A percentile compares a stretch with the other conserved stretches of the same genome.
phyloP scores from a whole-genome alignment of 1,284 basidiomycete species.

The Fomitopsis palustris region DNA sequence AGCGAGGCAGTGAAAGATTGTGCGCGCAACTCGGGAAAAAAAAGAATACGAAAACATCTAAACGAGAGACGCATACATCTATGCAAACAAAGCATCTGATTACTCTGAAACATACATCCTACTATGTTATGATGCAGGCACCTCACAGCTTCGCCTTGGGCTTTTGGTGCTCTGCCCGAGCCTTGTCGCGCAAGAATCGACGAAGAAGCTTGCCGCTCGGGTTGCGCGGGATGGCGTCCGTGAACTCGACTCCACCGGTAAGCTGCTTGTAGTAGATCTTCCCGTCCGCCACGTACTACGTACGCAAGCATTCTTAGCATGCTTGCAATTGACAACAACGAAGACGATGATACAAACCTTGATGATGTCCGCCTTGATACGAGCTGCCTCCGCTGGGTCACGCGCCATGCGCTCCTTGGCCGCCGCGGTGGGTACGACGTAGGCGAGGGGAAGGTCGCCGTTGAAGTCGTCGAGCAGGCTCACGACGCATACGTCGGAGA shows the following conservation, averaged over 20 bases:
- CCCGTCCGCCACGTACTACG: conserved; percentile 8
- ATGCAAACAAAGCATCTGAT: background rate
- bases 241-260: conserved; percentile 10
- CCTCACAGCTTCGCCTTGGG: conserved; percentile 3
- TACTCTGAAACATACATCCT: background rate
- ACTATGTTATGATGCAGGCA: background rate
- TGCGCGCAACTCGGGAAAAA: background rate
- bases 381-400: conserved; percentile 2
- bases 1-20: background rate
- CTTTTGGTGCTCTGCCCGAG: conserved; percentile 1
- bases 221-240: conserved; percentile 8
- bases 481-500: conserved; percentile 73
- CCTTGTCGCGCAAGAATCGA: conserved; percentile 10
- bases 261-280: conserved; percentile 11
- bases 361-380: conserved; percentile 4
- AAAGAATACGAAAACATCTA: background rate
- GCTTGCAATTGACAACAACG: background rate
- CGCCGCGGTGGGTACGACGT: conserved; percentile 51
- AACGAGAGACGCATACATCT: background rate
- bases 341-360: conserved; percentile 1
- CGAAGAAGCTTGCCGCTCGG: conserved; percentile 11
- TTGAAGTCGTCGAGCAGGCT: conserved; percentile 74
- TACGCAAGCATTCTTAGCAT: background rate
- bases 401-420: conserved; percentile 23
- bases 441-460: conserved; percentile 77